Evolutionary conservation across 345 rosid species (phyloP).

Genomic region (Salix exigua): DNA sequence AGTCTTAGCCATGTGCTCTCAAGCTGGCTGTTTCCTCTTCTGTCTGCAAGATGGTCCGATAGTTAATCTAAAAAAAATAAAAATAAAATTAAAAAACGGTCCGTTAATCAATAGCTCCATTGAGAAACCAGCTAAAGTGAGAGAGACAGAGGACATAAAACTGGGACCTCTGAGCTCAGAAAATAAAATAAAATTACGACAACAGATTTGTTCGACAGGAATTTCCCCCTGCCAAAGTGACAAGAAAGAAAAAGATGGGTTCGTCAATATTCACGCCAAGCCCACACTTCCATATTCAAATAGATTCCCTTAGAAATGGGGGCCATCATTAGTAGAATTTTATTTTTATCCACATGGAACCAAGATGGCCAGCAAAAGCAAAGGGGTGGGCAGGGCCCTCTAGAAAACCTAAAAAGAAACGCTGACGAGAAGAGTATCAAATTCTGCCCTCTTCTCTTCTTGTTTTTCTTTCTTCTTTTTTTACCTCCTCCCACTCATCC

Average conservation of each 20-base stretch:
- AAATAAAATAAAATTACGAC: constrained; percentile 1
- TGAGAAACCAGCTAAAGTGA: not conserved
- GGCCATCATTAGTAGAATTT: not conserved
- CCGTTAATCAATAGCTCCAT: not conserved
- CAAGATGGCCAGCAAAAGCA: constrained; percentile 33
- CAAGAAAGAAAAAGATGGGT: not conserved
- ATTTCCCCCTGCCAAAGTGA: constrained; percentile 21
- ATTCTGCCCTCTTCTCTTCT: constrained; percentile 3
- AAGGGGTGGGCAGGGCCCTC: constrained; percentile 9
- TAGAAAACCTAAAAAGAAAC: constrained; percentile 40
- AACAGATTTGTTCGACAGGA: not conserved
- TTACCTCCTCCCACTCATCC: constrained; percentile 18
- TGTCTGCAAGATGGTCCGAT: not conserved
- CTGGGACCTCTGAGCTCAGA: constrained; percentile 5
- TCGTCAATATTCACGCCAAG: constrained; percentile 23
- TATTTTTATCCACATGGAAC: constrained; percentile 8
- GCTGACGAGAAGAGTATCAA: constrained; percentile 24
- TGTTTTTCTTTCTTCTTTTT: not conserved
- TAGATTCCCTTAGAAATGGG: constrained; percentile 30
- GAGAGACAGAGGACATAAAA: not conserved
- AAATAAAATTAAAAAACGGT: no score
- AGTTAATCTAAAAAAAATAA: no score
- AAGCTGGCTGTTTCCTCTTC: not conserved
- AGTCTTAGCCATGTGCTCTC: not conserved
- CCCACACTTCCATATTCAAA: constrained; percentile 30